Conservation (phyloP, 805 yeast species). For the Yamadazyma paraphyllophila region DNA sequence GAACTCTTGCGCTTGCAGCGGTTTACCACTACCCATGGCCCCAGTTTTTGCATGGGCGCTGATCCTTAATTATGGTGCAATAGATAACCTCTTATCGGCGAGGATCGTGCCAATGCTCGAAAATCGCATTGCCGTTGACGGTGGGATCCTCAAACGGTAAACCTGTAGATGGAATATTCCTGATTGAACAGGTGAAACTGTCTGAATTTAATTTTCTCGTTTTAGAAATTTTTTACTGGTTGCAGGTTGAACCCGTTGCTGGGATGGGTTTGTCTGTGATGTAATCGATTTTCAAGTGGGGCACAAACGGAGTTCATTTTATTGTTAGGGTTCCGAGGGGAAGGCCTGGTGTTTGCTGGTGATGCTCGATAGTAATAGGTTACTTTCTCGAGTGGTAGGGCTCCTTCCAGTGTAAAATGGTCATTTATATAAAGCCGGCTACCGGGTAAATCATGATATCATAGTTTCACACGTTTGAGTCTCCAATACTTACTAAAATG, state of each 20-base stretch:
- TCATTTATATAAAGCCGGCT: no score
- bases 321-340: no score
- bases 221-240: background rate
- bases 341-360: no score
- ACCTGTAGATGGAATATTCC: background rate
- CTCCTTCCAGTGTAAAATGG: no score
- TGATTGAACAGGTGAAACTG: background rate
- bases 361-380: no score
- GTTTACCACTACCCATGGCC: no score
- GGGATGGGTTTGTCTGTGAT: background rate
- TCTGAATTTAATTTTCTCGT: background rate
- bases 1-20: no score
- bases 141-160: background rate
- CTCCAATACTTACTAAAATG: background rate
- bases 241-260: background rate
- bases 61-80: background rate
- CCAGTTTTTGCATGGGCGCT: background rate
- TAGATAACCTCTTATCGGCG: background rate
- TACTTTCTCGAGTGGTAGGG: no score
- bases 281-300: background rate
- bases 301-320: background rate
- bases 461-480: background rate
- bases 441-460: no score
- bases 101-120: background rate
- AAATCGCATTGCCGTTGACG: background rate